Evolutionary conservation across 495 filamentous ascomycete genomes (phyloP).

Genomic region (Lasiosphaeriaceae sp.): DNA sequence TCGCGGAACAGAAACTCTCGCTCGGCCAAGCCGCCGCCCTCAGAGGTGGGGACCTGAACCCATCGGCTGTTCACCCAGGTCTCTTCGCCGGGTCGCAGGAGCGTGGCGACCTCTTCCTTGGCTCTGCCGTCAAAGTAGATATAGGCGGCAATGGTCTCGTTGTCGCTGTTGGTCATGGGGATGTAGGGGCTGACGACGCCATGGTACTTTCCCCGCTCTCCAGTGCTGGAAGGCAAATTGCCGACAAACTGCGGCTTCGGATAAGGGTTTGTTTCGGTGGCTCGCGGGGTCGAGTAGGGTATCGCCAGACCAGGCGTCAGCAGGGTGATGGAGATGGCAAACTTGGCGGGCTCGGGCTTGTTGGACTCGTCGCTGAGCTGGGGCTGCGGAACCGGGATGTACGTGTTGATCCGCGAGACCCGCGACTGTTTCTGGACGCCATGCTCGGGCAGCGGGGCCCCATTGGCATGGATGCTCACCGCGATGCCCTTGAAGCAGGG

Average conservation of each 20-base stretch:
- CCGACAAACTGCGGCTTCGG: constrained; percentile 78
- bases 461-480: constrained; percentile 90
- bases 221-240: constrained; percentile 48
- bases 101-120: constrained; percentile 95
- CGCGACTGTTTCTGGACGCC: constrained; percentile 92
- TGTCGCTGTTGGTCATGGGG: constrained; percentile 79
- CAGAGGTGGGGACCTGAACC: constrained; percentile 87
- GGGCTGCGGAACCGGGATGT: constrained; percentile 89
- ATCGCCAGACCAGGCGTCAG: constrained; percentile 83
- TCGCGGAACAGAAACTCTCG: constrained; percentile 97
- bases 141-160: constrained; percentile 96
- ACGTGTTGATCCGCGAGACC: constrained; percentile 87
- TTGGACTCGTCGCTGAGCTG: constrained; percentile 64
- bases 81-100: constrained; percentile 89
- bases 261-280: constrained; percentile 64
- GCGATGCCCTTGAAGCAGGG: constrained; percentile 98
- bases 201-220: constrained; percentile 38
- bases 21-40: constrained; percentile 92
- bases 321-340: constrained; percentile 94
- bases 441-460: constrained; percentile 84
- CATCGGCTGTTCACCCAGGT: constrained; percentile 99
- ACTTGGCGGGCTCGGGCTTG: constrained; percentile 86
- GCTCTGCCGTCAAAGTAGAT: constrained; percentile 96
- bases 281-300: constrained; percentile 80
- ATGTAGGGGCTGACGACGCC: constrained; percentile 79